Evolutionary conservation across 176 grass and related monocot genomes (phyloP).

Genomic region (Avena insularis): DNA sequence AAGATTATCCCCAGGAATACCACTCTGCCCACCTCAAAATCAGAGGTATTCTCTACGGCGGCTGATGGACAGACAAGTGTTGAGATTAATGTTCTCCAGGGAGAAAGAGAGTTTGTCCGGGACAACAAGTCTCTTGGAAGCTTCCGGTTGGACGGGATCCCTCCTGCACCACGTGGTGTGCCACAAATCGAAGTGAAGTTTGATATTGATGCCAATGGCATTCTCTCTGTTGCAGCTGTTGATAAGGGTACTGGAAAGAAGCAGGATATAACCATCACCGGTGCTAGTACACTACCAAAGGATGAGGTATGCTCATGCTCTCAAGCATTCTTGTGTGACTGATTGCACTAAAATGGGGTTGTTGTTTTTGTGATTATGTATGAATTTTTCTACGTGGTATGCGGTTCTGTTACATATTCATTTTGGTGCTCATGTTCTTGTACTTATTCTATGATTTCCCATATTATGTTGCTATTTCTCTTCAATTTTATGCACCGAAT

Average conservation of each 20-base stretch:
- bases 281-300: constrained; percentile 90
- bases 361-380: background rate
- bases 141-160: constrained; percentile 94
- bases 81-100: constrained; percentile 97
- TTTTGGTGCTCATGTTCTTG: background rate
- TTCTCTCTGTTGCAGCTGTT: constrained; percentile 91
- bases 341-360: background rate
- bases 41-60: constrained; percentile 98
- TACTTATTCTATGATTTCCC: background rate
- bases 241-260: constrained; percentile 99
- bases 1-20: constrained; percentile 99
- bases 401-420: background rate
- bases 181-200: constrained; percentile 99
- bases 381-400: constrained; percentile 11
- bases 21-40: constrained; percentile 94
- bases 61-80: constrained; percentile 94
- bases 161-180: constrained; percentile 90
- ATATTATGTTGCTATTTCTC: background rate
- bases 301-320: constrained; percentile 71
- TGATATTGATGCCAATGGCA: constrained; percentile 99
- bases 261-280: constrained; percentile 98
- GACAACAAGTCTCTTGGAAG: constrained; percentile 97
- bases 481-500: background rate
- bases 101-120: constrained; percentile 97
- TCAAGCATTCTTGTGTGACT: background rate